Conservation (phyloP, 2,329 filamentous ascomycete species). For the Colletotrichum chrysophilum region DNA sequence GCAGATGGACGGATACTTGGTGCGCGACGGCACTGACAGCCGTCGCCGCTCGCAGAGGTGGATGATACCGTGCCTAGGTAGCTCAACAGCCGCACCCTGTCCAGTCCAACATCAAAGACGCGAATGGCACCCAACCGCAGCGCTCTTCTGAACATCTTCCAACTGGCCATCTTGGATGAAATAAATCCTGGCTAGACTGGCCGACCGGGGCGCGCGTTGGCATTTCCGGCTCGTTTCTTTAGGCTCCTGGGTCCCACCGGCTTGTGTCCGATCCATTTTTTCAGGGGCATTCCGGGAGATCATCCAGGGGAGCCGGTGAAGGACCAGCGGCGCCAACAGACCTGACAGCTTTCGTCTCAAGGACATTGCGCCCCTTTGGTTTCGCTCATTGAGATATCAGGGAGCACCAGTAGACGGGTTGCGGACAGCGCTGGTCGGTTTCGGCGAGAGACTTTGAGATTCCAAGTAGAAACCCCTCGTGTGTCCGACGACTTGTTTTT, state of each 20-base stretch:
- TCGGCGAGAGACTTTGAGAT: background rate
- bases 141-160: background rate
- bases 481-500: background rate
- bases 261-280: slow-evolving; percentile 20
- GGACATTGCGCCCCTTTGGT: background rate
- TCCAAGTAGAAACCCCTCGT: background rate
- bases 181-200: slow-evolving; percentile 8
- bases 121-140: background rate
- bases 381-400: background rate
- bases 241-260: slow-evolving; percentile 17
- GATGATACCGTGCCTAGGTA: background rate
- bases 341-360: background rate
- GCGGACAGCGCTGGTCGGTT: background rate
- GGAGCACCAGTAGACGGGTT: background rate
- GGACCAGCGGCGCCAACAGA: background rate
- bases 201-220: slow-evolving; percentile 8
- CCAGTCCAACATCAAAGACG: background rate
- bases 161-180: background rate
- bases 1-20: background rate
- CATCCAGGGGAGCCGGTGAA: slow-evolving; percentile 20
- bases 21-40: background rate
- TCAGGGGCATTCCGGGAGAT: slow-evolving; percentile 22
- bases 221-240: slow-evolving; percentile 20
- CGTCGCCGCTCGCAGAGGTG: background rate
- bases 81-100: background rate